Conservation (phyloP, 2,329 filamentous ascomycete species). For the Pestalotiopsis sp. region DNA sequence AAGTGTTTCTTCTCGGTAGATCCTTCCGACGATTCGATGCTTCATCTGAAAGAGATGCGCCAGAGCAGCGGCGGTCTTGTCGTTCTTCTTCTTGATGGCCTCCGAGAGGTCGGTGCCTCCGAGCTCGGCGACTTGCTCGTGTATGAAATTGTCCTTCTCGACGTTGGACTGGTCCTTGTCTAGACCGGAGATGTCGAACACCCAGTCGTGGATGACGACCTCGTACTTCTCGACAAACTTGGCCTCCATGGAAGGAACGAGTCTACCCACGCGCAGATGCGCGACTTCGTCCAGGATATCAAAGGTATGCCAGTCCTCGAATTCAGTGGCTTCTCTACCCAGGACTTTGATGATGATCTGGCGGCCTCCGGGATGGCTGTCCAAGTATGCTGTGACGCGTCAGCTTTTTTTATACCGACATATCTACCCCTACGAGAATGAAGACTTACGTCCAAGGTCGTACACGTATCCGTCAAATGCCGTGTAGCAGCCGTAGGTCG, state of each 20-base stretch:
- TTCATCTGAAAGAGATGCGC: conserved; percentile 11
- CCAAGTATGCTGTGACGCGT: conserved; percentile 16
- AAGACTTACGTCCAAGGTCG: conserved; percentile 20
- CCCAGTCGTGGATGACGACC: conserved; percentile 21
- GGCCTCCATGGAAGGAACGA: conserved; percentile 18
- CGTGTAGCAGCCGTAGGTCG: conserved; percentile 18
- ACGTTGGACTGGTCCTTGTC: background rate
- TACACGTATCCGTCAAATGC: conserved; percentile 18
- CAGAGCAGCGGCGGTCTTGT: conserved; percentile 4
- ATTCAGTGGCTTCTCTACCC: conserved; percentile 18
- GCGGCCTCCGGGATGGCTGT: conserved; percentile 21
- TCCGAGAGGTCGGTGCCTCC: conserved; percentile 12
- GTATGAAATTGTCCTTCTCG: background rate
- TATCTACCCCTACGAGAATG: background rate
- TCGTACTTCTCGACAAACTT: conserved; percentile 15
- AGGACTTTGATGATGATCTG: conserved; percentile 12
- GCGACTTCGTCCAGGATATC: conserved; percentile 16
- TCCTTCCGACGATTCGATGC: conserved; percentile 17
- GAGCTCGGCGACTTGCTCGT: conserved; percentile 7
- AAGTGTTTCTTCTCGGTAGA: background rate
- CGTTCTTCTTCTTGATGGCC: background rate
- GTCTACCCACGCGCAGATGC: conserved; percentile 16
- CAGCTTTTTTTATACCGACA: background rate
- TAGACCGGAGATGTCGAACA: conserved; percentile 21
- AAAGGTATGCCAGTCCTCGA: conserved; percentile 15